Evolutionary conservation across 805 yeast genomes (phyloP), one percentile per base, ranked within the genome.

Genomic region (Saccharomycopsis babjevae): DNA sequence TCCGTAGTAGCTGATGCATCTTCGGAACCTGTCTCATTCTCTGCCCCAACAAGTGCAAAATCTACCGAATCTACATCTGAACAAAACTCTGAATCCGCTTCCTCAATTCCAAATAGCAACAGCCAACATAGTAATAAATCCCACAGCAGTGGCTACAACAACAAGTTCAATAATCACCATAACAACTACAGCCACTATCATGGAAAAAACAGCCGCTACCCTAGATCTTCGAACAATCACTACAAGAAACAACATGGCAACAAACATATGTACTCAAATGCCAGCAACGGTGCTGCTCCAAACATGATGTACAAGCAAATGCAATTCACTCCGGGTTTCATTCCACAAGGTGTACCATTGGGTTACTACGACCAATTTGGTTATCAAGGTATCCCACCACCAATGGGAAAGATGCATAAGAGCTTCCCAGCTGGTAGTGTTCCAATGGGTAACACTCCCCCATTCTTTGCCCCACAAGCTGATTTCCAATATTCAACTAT

Each of bases 121-220:
- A 43, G 20, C 18, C 38, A 56, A 22, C 36, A 56, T 25, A 38
- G 42, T 16, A 38, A 22, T 22, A 46, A 46, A 22, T 46, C 52
- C 5, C 34, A 60, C 56, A 56, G 57, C 50, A 30, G 61, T 52
- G 42, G 50, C 57, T 52, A 40, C 62, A 59, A 54, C 62, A 38
- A 39, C 62, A 36, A 57, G 56, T 54, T 42, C 59, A 42, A 50
- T 63, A 58, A 40, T 52, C 60, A 56, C 62, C 57, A 42, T 54
- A 59, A 46, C 64, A 52, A 61, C 57, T 58, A 61, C 57, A 58
- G 38, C 30, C 59, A 58, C 8, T 58, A 58, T 59, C 60, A 57
- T 25, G 56, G 59, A 54, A 50, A 36, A 36, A 59, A 52, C 46
- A 39, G 38, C 62, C 50, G 54, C 57, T 56, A 46, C 56, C 57